Base-by-base conservation (phyloP, 257 asterid species). In the Salvia miltiorrhiza region DNA sequence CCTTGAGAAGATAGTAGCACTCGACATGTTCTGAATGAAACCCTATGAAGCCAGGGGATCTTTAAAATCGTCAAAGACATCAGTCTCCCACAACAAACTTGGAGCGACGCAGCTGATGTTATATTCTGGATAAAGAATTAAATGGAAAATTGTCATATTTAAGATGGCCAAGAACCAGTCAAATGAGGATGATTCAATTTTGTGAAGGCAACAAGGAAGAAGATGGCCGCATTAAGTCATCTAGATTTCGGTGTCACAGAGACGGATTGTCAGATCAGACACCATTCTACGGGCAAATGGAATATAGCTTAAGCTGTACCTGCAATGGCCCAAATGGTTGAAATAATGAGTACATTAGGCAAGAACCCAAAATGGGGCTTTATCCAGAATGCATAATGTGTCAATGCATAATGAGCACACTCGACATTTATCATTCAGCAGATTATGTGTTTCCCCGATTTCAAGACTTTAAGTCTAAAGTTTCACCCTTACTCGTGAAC, bases 231-330 rank as follows among this genome's bases (percentile, higher is more conserved):
- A 54, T 57, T 3, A 26, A 44, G 76, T 28, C 32, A 48, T 71
- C 84, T 85, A 94, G 80, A 91, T 82, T 79, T 94, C 99, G 12
- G 99, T 94, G 81, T 94, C 99, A 74, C 87, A 94, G 65, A 94
- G 92, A 35, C 95, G 99, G 55, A 91, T 62, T 4, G 97, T 87
- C 67, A 89, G 53, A 52, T 80, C 73, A 63, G 97, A 91, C 75
- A 91, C 92, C 90, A 89, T 84, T 61, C 93, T 73, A 17, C 97
- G 99, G 68, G 97, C 97, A 30, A 94, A 94, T 3, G 97, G 97
- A 45, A 94, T 91, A 65, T 91, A 94, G 74, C 99, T 94, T 55
- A 89, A 82, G 79, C 97, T 89, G 90, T 94, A 94, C 99, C 97
- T 93, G 97, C 78, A 85, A 74, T 41, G 59, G 65, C 64, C 49